Percentiles rank a stretch among this genome's conserved stretches.
Evolutionary conservation across 2,329 filamentous ascomycete species (phyloP).

Genomic region (Dactylellina sp.): DNA sequence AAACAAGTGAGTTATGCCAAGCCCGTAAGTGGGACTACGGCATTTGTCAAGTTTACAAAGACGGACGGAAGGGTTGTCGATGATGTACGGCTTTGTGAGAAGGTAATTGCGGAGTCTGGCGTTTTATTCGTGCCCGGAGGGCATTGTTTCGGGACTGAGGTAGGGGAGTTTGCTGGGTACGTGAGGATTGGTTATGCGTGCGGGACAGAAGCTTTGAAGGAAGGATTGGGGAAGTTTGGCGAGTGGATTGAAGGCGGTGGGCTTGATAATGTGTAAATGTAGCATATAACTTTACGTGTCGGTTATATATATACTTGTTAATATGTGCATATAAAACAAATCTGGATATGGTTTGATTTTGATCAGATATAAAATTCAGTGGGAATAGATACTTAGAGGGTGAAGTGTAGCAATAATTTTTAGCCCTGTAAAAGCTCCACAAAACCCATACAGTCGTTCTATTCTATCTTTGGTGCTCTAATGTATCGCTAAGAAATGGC

Average conservation of each 20-base stretch:
- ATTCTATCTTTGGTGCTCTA: too few species aligned
- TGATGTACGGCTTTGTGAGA: slow-evolving; percentile 77
- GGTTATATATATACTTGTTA: background rate
- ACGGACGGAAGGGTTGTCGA: slow-evolving; percentile 72
- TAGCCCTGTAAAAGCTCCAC: too few species aligned
- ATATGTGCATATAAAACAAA: too few species aligned
- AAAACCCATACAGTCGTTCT: too few species aligned
- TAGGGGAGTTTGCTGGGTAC: slow-evolving; percentile 76
- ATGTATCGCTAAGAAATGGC: too few species aligned
- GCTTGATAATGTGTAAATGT: slow-evolving; percentile 20
- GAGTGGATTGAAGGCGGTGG: slow-evolving; percentile 46
- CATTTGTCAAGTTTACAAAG: slow-evolving; percentile 73
- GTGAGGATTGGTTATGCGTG: slow-evolving; percentile 82
- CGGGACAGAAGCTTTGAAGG: slow-evolving; percentile 75
- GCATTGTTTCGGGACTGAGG: slow-evolving; percentile 75
- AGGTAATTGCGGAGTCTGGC: slow-evolving; percentile 75
- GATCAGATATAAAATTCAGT: too few species aligned
- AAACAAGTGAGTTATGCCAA: slow-evolving; percentile 76
- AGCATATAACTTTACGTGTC: too few species aligned
- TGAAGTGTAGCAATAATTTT: too few species aligned
- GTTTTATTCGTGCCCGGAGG: slow-evolving; percentile 81
- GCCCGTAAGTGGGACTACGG: slow-evolving; percentile 82
- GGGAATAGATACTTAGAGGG: too few species aligned
- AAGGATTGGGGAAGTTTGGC: slow-evolving; percentile 71
- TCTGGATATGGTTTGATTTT: too few species aligned